These are phyloP conservation scores for Chlamydomonas urium DNA, from an alignment of 139 green algal species.

Conservation along the genomic window DNA sequence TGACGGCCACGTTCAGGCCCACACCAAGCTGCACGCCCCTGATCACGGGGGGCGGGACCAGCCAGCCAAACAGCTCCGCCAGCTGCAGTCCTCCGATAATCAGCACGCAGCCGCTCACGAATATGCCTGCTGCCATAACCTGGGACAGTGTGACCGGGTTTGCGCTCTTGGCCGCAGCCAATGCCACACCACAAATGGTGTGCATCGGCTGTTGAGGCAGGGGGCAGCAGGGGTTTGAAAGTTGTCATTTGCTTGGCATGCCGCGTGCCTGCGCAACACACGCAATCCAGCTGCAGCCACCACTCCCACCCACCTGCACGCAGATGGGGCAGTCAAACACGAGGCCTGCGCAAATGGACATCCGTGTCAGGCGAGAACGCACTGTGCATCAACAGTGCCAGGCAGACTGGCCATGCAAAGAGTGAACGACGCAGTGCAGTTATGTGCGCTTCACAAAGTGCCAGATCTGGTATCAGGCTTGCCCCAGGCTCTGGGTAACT, in stretches of 20 bases:
- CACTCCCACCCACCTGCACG: conserved; percentile 18
- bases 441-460: no score
- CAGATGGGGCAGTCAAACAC: conserved; percentile 59
- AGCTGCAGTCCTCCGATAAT: conserved; percentile 52
- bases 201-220: conserved; percentile 73
- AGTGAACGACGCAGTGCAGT: no score
- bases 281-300: neutral
- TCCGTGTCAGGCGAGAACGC: no score
- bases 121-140: conserved; percentile 59
- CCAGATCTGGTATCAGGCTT: no score
- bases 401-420: no score
- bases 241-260: neutral
- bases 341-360: conserved; percentile 25
- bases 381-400: no score
- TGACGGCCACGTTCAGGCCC: conserved; percentile 60
- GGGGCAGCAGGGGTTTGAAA: neutral
- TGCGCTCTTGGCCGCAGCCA: conserved; percentile 18
- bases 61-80: conserved; percentile 46
- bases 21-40: conserved; percentile 64
- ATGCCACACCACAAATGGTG: conserved; percentile 72
- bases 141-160: conserved; percentile 42
- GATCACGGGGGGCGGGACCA: conserved; percentile 36
- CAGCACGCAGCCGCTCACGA: conserved; percentile 55
- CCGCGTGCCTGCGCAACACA: neutral
- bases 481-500: no score